Evolutionary conservation across 2,329 filamentous ascomycete genomes (phyloP).

Genomic region (Tolypocladium endophyticum): DNA sequence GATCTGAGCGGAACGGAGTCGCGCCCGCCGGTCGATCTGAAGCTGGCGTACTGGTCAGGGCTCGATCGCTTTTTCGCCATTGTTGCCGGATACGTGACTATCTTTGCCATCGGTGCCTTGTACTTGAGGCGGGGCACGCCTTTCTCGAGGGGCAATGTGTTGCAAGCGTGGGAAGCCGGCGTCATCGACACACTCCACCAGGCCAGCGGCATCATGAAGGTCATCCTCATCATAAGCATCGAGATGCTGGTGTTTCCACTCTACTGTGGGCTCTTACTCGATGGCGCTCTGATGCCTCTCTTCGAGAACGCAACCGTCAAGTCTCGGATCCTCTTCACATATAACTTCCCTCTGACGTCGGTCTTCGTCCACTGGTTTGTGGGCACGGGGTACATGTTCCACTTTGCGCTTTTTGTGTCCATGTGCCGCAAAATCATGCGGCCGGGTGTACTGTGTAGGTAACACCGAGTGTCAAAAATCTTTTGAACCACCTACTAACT

Average conservation of each 20-base stretch:
- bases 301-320: conserved; percentile 73
- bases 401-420: conserved; percentile 95
- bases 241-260: conserved; percentile 97
- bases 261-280: conserved; percentile 87
- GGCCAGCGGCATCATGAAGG: conserved; percentile 93
- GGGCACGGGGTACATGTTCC: conserved; percentile 99
- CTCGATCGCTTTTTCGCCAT: conserved; percentile 62
- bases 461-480: neutral
- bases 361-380: conserved; percentile 98
- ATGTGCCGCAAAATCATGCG: conserved; percentile 99
- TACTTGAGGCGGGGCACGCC: conserved; percentile 69
- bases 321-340: conserved; percentile 69
- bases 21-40: conserved; percentile 35
- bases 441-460: conserved; percentile 80
- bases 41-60: conserved; percentile 56
- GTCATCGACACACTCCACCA: conserved; percentile 79
- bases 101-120: conserved; percentile 62
- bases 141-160: conserved; percentile 46
- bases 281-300: conserved; percentile 77
- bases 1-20: conserved; percentile 36
- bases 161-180: conserved; percentile 60
- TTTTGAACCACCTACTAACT: conserved; percentile 5
- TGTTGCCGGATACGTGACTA: conserved; percentile 66
- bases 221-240: conserved; percentile 96
- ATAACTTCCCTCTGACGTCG: conserved; percentile 73